Base-by-base conservation (phyloP, 768 basidiomycete species). In the Rhizopogon sp. region DNA sequence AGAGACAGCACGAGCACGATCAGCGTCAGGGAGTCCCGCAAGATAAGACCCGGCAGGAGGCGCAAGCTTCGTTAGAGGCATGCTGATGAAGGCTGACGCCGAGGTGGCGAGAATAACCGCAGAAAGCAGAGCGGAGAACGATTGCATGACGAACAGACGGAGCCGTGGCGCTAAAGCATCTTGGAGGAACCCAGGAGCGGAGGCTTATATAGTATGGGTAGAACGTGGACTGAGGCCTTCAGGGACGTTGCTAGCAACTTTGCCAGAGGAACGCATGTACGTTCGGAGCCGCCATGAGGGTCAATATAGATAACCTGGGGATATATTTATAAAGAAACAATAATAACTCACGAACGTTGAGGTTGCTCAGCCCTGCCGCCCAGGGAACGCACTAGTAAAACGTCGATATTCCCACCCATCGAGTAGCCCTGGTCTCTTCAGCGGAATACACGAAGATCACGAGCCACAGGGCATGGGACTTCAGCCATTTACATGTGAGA, bases 21-120 rank as follows among this genome's bases (percentile, higher is more conserved):
- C 50, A 33, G 50, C 50, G n/a, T 52, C 50, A 10, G 50, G 50
- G n/a, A 47, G 31, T 28, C 50, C 50, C 3, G 39, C 43, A 33
- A 52, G 16, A 6, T 6, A 52, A 3, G 25, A 40, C n/a, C 25
- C 16, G 14, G 28, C 22, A 13, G 17, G 3, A 22, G 46, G 11
- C 2, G 11, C 5, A 11, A 52, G 43, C 20, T 52, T 52, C n/a
- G 50, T 52, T 11, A 52, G n/a, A 4, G 50, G 50, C 1, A 47
- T 52, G 1, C 50, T 52, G 16, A 52, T 5, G 43, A 52, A 50
- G 22, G 20, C 13, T 17, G 50, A 52, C 11, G 50, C 50, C n/a
- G 44, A 52, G 2, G 44, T 50, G 25, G 5, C 43, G 16, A 52
- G 50, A 25, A 52, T 17, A 20, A 52, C 50, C n/a, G 16, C 50